Base-by-base conservation (phyloP, 23 red algal genomes). In the Rhodosorus marinus region DNA sequence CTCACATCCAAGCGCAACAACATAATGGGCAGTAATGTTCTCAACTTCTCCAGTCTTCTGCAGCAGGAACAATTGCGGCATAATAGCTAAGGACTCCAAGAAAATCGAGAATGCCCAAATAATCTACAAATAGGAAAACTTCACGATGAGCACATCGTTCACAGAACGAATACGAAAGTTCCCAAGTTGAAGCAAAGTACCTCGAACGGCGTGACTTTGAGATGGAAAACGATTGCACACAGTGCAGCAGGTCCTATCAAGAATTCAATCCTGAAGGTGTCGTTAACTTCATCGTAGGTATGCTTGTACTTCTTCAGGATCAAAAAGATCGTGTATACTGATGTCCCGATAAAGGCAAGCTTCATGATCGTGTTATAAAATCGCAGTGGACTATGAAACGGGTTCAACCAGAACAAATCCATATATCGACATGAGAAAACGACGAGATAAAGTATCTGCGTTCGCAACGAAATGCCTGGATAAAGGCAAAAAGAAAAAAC, bases 281-380 rank as follows among this genome's bases (percentile, higher is more conserved):
- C 90, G 59, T 85, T 66, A 9, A 69, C 74, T 38, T 60, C 42
- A 63, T 85, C 72, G 51, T 98, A 98, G 17, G 90, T 98, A 42
- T 84, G 90, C 57, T 75, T 79, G 72, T 84, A 98, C 45, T 76
- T 76, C n/a, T 54, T 58, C 7, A 57, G 54, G 31, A 98, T 83
- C 66, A 86, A 74, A 55, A 86, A 85, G 20, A 98, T 64, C 27
- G 72, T 73, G 42, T 98, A 98, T 8, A 64, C 66, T 2, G 78
- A 61, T 32, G 79, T 80, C 7, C 74, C 55, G 56, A 98, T 69
- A 33, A 98, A 98, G 38, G 81, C 64, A 26, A 98, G 74, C 66
- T 98, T 98, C 78, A 98, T 80, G 46, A 84, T 58, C 6, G 77
- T 98, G 72, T 98, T 98, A 57, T 98, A 98, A 33, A 85, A 52